Evolutionary conservation across 2,329 filamentous ascomycete genomes (phyloP).

Genomic region (Colletotrichum lindemuthianum): DNA sequence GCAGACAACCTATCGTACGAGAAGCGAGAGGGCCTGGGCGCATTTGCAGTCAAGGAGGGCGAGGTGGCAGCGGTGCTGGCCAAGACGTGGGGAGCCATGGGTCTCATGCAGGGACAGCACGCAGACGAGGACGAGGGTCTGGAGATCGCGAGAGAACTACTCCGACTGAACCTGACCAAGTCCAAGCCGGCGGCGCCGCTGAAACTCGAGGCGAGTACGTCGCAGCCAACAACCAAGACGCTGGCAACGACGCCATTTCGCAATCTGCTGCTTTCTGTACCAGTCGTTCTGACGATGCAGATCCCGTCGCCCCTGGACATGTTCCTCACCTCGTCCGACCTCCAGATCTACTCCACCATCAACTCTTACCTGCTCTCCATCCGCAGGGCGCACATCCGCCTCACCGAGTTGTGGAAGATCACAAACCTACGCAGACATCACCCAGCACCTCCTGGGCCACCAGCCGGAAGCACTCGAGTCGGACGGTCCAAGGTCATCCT

Average conservation of each 20-base stretch:
- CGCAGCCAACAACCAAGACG: conserved; percentile 42
- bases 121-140: conserved; percentile 85
- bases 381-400: conserved; percentile 83
- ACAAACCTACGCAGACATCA: conserved; percentile 81
- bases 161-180: conserved; percentile 74
- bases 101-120: conserved; percentile 75
- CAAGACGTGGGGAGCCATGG: conserved; percentile 82
- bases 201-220: conserved; percentile 48
- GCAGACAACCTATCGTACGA: conserved; percentile 68
- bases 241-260: conserved; percentile 72
- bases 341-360: conserved; percentile 83
- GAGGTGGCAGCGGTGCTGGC: conserved; percentile 82
- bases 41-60: conserved; percentile 82
- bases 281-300: conserved; percentile 75
- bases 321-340: conserved; percentile 80
- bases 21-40: conserved; percentile 67
- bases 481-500: conserved; percentile 69
- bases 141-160: conserved; percentile 81
- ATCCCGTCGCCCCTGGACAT: conserved; percentile 86
- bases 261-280: conserved; percentile 83
- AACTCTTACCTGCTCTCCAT: conserved; percentile 89
- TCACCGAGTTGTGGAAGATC: conserved; percentile 89
- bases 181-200: conserved; percentile 50
- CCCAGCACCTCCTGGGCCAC: conserved; percentile 75
- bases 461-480: conserved; percentile 67